Percentiles rank a stretch among this genome's conserved stretches.
Evolutionary conservation across 129 eudicot genomes (phyloP).

Genomic region (Arctium minus): DNA sequence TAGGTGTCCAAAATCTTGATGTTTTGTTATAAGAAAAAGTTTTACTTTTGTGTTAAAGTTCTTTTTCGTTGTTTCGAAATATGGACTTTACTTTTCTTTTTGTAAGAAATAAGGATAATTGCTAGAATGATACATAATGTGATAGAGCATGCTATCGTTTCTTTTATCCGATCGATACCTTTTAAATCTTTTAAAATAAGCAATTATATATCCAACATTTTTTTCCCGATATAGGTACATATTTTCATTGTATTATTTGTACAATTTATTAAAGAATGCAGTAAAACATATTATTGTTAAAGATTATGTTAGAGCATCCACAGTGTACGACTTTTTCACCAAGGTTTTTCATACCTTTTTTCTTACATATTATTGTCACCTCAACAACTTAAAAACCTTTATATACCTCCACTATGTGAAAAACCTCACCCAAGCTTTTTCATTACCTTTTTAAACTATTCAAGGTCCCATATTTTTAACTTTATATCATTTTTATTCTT

Average conservation of each 20-base stretch:
- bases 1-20: slow-evolving; percentile 12
- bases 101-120: background rate
- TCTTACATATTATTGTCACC: too few species aligned
- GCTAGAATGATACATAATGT: background rate
- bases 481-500: too few species aligned
- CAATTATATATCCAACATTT: background rate
- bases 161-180: background rate
- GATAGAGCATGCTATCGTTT: background rate
- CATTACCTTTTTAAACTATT: too few species aligned
- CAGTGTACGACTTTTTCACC: too few species aligned
- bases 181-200: background rate
- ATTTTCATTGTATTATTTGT: background rate
- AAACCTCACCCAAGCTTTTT: too few species aligned
- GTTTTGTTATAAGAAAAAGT: slow-evolving; percentile 5
- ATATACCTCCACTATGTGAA: too few species aligned
- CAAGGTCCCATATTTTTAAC: too few species aligned
- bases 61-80: background rate
- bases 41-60: background rate
- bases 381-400: too few species aligned
- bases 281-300: background rate
- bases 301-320: background rate
- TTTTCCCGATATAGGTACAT: background rate
- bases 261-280: background rate
- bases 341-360: too few species aligned
- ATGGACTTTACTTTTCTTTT: background rate